Conservation (phyloP, 176 grass and related monocot genomes). For the Oropetium thomaeum region DNA sequence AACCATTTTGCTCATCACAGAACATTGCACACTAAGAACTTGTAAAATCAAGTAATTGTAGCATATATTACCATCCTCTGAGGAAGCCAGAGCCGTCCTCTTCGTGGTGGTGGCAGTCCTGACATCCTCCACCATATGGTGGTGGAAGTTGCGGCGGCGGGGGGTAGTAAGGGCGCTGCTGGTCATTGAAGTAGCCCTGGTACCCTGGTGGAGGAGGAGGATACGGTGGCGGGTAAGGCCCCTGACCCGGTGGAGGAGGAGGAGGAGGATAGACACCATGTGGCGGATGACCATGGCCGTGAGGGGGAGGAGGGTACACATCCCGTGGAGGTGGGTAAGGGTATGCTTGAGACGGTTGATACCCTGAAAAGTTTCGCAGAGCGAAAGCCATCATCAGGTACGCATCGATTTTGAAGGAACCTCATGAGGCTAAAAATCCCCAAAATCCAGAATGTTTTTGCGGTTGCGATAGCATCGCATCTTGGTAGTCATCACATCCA, state of each 20-base stretch:
- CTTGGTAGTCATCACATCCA: background rate
- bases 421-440: background rate
- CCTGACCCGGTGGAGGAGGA: constrained; percentile 33
- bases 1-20: no score
- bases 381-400: background rate
- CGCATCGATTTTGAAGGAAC: background rate
- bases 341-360: background rate
- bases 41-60: background rate
- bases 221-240: constrained; percentile 21
- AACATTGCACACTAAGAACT: no score
- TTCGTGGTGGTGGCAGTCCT: background rate
- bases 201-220: constrained; percentile 44
- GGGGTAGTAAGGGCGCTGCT: constrained; percentile 32
- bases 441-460: background rate
- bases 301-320: constrained; percentile 31
- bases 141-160: background rate
- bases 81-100: constrained; percentile 22
- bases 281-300: background rate
- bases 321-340: constrained; percentile 21
- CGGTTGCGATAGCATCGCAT: background rate
- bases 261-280: constrained; percentile 33
- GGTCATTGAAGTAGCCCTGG: constrained; percentile 42
- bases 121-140: background rate
- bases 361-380: constrained; percentile 12
- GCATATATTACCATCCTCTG: constrained; percentile 38